Percentiles rank a stretch among this genome's conserved stretches.
phyloP scores from a whole-genome alignment of 352 stramenopile genomes.

The Hyaloperonospora brassicae region DNA sequence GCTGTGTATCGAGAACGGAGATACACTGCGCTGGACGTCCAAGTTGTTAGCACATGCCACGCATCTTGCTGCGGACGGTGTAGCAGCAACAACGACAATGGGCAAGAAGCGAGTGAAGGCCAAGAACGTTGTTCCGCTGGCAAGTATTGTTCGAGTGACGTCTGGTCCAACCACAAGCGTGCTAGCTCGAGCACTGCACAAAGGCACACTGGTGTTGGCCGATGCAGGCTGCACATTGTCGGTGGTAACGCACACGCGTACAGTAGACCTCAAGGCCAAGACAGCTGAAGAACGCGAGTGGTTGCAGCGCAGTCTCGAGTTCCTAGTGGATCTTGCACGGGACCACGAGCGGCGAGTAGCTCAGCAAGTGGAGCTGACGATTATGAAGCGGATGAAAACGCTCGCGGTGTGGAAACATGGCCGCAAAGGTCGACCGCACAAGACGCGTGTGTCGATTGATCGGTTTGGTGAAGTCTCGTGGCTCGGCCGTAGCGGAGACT shows the following conservation, averaged over 20 bases:
- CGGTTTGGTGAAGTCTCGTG: slow-evolving; percentile 79
- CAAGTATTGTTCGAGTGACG: slow-evolving; percentile 45
- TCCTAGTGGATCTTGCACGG: slow-evolving; percentile 60
- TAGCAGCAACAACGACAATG: slow-evolving; percentile 30
- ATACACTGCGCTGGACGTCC: slow-evolving; percentile 73
- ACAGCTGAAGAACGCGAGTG: slow-evolving; percentile 64
- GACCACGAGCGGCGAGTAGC: slow-evolving; percentile 66
- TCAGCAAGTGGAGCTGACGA: slow-evolving; percentile 73
- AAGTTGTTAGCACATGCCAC: slow-evolving; percentile 45
- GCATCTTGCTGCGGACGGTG: slow-evolving; percentile 23
- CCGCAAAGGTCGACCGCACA: slow-evolving; percentile 66
- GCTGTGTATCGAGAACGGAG: slow-evolving; percentile 69
- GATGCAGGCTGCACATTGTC: slow-evolving; percentile 72
- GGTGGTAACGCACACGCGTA: slow-evolving; percentile 61
- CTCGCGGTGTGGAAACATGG: slow-evolving; percentile 70
- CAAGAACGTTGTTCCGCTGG: slow-evolving; percentile 63
- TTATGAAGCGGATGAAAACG: slow-evolving; percentile 80
- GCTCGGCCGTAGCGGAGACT: slow-evolving; percentile 67
- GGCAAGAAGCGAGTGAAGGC: slow-evolving; percentile 38
- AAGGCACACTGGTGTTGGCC: slow-evolving; percentile 46
- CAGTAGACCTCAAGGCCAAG: slow-evolving; percentile 68
- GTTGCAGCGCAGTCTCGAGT: slow-evolving; percentile 63
- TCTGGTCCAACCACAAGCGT: slow-evolving; percentile 57
- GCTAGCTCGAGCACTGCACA: slow-evolving; percentile 54
- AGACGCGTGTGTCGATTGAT: slow-evolving; percentile 76